Percentiles rank a stretch among this genome's conserved stretches.
Evolutionary conservation across 495 filamentous ascomycete genomes (phyloP).

Genomic region (Podospora pseudocomata): DNA sequence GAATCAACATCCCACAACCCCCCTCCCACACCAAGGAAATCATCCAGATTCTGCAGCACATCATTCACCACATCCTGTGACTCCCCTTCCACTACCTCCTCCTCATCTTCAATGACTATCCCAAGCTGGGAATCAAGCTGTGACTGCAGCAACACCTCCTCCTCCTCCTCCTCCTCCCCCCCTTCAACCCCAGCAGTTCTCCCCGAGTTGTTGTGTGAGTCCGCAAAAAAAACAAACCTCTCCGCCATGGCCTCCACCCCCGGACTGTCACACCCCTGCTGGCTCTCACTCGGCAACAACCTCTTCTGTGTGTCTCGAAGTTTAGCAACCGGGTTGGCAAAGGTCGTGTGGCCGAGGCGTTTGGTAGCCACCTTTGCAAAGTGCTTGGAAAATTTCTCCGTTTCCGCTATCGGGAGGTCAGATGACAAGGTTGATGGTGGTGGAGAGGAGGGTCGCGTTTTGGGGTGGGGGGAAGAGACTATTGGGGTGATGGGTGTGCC

Average conservation of each 20-base stretch:
- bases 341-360: neutral
- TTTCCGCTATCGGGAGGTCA: neutral
- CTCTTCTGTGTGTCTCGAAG: neutral
- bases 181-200: no score
- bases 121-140: neutral
- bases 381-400: neutral
- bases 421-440: neutral
- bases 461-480: neutral
- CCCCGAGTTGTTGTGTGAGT: neutral
- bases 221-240: neutral
- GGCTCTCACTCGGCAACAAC: neutral
- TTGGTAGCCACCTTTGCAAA: neutral
- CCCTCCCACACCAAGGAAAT: conserved; percentile 34
- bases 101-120: neutral
- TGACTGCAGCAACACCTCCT: neutral
- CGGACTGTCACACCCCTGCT: neutral
- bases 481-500: neutral
- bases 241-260: neutral
- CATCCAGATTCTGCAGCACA: conserved; percentile 12
- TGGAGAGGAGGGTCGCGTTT: neutral
- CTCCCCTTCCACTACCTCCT: neutral
- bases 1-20: conserved; percentile 38
- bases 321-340: neutral
- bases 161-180: neutral
- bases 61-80: neutral